Conservation (phyloP, 2,329 filamentous ascomycete genomes). For the Microsporum audouinii region DNA sequence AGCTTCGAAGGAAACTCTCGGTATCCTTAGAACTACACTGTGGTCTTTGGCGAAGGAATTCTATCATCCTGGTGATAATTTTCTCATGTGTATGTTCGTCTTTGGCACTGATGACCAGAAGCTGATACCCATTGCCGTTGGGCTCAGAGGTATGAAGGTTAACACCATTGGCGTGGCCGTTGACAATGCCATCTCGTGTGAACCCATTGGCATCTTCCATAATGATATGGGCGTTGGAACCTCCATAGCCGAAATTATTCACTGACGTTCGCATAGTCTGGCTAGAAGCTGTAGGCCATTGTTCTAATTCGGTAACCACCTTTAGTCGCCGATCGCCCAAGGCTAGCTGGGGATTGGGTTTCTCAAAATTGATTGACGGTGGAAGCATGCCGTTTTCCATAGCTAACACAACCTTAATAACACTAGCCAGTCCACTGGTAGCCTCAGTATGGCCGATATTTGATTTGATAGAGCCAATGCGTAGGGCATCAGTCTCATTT, state of each 20-base stretch:
- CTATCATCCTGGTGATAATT: too few species aligned
- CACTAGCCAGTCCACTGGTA: constrained; percentile 18
- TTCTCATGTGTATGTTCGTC: not conserved
- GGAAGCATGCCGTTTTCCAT: constrained; percentile 21
- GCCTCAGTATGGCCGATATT: constrained; percentile 22
- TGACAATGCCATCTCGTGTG: not conserved
- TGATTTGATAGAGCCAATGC: constrained; percentile 20
- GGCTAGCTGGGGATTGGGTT: constrained; percentile 19
- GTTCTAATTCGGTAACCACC: constrained; percentile 13
- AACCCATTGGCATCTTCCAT: constrained; percentile 14
- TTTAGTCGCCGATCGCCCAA: constrained; percentile 14
- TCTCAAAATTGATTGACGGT: constrained; percentile 20
- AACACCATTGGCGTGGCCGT: not conserved
- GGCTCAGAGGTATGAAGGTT: not conserved
- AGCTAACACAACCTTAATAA: constrained; percentile 20
- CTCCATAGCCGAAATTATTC: constrained; percentile 26
- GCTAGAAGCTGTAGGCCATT: constrained; percentile 18
- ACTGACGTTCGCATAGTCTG: constrained; percentile 21
- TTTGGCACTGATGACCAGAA: not conserved
- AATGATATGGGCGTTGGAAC: constrained; percentile 21
- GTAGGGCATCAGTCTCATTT: constrained; percentile 4
- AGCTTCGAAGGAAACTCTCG: not conserved
- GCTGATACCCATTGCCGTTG: not conserved
- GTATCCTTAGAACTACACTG: too few species aligned
- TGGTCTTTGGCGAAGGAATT: too few species aligned